Evolutionary conservation across 176 grass and related monocot genomes (phyloP), one percentile per base, ranked within the genome.

Genomic region (Saccharum officinarum): DNA sequence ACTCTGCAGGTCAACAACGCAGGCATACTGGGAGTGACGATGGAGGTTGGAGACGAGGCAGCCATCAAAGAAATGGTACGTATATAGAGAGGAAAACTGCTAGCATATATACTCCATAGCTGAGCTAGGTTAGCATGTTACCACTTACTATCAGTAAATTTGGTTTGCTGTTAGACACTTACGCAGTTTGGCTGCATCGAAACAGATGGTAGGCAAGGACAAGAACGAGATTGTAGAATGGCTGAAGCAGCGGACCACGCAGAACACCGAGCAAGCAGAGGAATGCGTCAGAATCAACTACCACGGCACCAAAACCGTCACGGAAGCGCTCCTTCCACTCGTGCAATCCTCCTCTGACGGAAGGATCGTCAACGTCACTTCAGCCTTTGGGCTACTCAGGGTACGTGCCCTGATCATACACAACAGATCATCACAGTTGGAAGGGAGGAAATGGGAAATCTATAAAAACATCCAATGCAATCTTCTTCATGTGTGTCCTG

Each of bases 281-380:
- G 84, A 87, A 12, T 94, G 92, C 82, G 8, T 91, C 33, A 69
- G 31, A 42, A 94, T 85, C 28, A 94, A 91, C 64, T 94, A 94
- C 79, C 85, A 71, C 46, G 92, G 87, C 50, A 74, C 73, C 37
- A 92, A 92, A 55, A 72, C 59, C 26, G 84, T 89, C 41, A 94
- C 89, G 0, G 84, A 89, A 47, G 87, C 89, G 36, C 67, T 94
- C 14, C 55, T 94, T 17, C 92, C 84, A 0, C 84, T 91, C 54
- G 67, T 95, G 30, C 78, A 40, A 17, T 80, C 86, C 45, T 90
- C 92, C 37, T 20, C 60, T 36, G 80, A 80, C 10, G 87, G 84
- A n/a, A 90, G 73, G 62, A 86, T 94, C 34, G 82, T 94, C 31
- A 94, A 90, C 36, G 60, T 92, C 10, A 81, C 92, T 4, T 92